A percentile compares a stretch with the other conserved stretches of the same genome.
phyloP scores from a whole-genome alignment of 1,139 yeast genomes.

The Nadsonia starkeyi-henricii region DNA sequence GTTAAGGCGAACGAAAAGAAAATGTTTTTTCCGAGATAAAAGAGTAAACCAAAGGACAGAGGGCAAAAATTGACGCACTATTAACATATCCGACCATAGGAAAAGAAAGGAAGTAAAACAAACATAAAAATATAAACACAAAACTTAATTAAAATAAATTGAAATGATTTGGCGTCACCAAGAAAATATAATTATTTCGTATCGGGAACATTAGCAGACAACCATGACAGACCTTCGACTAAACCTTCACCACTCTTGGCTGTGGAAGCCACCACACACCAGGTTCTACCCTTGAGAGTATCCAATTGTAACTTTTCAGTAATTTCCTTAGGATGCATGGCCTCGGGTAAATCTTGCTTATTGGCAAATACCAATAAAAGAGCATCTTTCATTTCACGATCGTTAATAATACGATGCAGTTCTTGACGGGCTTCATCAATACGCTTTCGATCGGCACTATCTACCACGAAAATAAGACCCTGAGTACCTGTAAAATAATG shows the following conservation, averaged over 20 bases:
- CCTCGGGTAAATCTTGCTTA: constrained; percentile 80
- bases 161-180: too few species aligned
- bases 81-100: too few species aligned
- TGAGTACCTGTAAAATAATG: constrained; percentile 90
- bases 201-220: constrained; percentile 49
- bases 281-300: constrained; percentile 74
- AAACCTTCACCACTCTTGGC: constrained; percentile 89
- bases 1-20: too few species aligned
- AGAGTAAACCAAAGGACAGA: too few species aligned
- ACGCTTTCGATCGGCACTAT: constrained; percentile 58
- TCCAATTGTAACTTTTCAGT: constrained; percentile 75
- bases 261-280: constrained; percentile 83
- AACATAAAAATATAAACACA: too few species aligned
- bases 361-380: constrained; percentile 75
- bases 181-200: constrained; percentile 8
- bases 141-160: too few species aligned
- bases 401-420: constrained; percentile 59
- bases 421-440: constrained; percentile 70
- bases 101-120: too few species aligned
- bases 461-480: constrained; percentile 87
- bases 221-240: constrained; percentile 81
- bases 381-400: constrained; percentile 70
- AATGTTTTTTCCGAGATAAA: too few species aligned
- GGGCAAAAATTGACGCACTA: too few species aligned
- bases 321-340: constrained; percentile 83